phyloP scores from a whole-genome alignment of 176 grass and related monocot species.

The Aegilops speltoides region DNA sequence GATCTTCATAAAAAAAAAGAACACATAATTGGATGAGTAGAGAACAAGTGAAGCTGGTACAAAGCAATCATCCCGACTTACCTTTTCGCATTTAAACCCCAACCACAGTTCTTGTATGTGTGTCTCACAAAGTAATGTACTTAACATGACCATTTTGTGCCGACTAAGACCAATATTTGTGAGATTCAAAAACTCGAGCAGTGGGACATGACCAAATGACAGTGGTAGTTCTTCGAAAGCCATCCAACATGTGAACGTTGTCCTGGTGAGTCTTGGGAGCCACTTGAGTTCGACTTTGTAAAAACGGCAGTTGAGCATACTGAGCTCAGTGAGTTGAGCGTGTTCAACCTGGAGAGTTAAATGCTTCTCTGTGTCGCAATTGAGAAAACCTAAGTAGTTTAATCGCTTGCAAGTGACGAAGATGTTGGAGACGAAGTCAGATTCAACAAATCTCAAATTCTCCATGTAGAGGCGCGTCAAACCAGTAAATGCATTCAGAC shows the following conservation, averaged over 20 bases:
- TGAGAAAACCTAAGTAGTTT: neutral
- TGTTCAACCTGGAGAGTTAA: neutral
- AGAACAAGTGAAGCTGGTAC: neutral
- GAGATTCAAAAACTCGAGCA: neutral
- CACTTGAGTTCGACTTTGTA: neutral
- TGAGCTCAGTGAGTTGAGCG: neutral
- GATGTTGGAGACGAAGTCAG: neutral
- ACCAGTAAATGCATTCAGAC: neutral
- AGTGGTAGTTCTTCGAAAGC: neutral
- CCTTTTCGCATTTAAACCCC: neutral
- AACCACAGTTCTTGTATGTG: neutral
- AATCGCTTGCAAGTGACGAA: neutral
- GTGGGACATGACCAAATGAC: neutral
- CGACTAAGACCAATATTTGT: neutral
- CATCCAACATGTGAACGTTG: neutral
- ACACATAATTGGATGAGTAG: neutral
- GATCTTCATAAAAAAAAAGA: no score
- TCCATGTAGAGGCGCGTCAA: neutral
- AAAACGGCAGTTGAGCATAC: neutral
- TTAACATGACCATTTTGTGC: neutral
- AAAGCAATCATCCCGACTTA: neutral
- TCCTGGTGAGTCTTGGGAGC: neutral
- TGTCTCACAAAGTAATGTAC: neutral
- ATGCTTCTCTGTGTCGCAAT: neutral
- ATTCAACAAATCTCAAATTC: neutral